These are phyloP conservation scores for Phytophthora agathidicida DNA, from an alignment of 352 stramenopile genomes.

Conservation along the genomic window DNA sequence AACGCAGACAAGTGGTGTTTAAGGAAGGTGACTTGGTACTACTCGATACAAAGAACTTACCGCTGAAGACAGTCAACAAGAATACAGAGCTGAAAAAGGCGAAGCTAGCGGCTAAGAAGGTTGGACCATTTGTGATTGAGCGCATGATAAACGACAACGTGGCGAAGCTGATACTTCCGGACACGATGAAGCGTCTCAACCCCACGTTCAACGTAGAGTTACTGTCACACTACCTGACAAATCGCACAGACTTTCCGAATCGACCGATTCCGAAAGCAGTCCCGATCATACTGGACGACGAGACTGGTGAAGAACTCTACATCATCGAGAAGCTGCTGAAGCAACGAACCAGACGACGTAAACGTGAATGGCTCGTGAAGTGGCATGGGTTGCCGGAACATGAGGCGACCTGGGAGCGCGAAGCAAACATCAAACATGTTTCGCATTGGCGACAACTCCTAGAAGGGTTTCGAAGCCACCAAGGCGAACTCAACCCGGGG, in stretches of 20 bases:
- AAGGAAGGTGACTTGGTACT: conserved; percentile 9
- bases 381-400: conserved; percentile 12
- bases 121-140: conserved; percentile 10
- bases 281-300: conserved; percentile 1
- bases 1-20: not conserved
- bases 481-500: conserved; percentile 12
- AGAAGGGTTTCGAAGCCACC: conserved; percentile 1
- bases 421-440: conserved; percentile 6
- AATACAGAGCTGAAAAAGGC: conserved; percentile 10
- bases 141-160: conserved; percentile 16
- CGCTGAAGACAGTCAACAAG: conserved; percentile 11
- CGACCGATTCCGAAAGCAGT: conserved; percentile 1
- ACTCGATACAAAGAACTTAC: conserved; percentile 21
- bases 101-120: conserved; percentile 13
- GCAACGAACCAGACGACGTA: not conserved
- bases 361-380: conserved; percentile 9
- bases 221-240: not conserved
- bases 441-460: conserved; percentile 15
- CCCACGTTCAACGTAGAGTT: conserved; percentile 18
- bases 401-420: conserved; percentile 7
- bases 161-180: conserved; percentile 5
- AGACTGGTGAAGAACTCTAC: conserved; percentile 3
- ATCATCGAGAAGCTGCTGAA: conserved; percentile 9
- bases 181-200: conserved; percentile 1
- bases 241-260: not conserved